These are phyloP conservation scores for Karstenula rhodostoma DNA, from an alignment of 2,329 filamentous ascomycete genomes.

Conservation along the genomic window DNA sequence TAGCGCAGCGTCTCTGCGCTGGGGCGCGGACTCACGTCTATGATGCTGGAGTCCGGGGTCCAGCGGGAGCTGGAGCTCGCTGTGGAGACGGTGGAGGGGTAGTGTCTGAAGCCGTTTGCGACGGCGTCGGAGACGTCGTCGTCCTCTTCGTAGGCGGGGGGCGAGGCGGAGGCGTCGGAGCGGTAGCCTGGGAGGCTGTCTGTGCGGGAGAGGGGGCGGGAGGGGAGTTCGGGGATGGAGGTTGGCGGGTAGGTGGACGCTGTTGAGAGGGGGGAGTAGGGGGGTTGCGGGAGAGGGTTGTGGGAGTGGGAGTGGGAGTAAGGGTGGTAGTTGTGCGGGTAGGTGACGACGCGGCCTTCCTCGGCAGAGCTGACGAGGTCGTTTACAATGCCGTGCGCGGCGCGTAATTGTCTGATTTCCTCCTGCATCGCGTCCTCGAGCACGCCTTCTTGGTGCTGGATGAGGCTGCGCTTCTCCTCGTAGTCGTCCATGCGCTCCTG, in stretches of 20 bases:
- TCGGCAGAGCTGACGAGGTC: slow-evolving; percentile 53
- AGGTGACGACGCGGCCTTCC: slow-evolving; percentile 39
- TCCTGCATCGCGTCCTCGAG: slow-evolving; percentile 54
- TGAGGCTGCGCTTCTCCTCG: slow-evolving; percentile 61
- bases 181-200: slow-evolving; percentile 56
- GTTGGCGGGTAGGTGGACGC: slow-evolving; percentile 42
- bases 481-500: slow-evolving; percentile 51
- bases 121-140: slow-evolving; percentile 48
- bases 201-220: slow-evolving; percentile 48
- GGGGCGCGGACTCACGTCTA: slow-evolving; percentile 49
- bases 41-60: slow-evolving; percentile 50
- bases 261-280: slow-evolving; percentile 38
- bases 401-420: slow-evolving; percentile 59
- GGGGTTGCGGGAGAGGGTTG: slow-evolving; percentile 20
- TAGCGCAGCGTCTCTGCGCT: slow-evolving; percentile 49
- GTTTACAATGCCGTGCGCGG: slow-evolving; percentile 62
- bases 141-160: slow-evolving; percentile 55
- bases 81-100: slow-evolving; percentile 39
- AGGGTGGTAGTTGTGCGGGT: slow-evolving; percentile 29
- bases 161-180: slow-evolving; percentile 47
- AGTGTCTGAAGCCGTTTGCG: slow-evolving; percentile 54
- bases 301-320: slow-evolving; percentile 22
- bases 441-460: slow-evolving; percentile 56
- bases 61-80: slow-evolving; percentile 35
- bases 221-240: slow-evolving; percentile 42